Evolutionary conservation across 2,329 filamentous ascomycete genomes (phyloP), one percentile per base, ranked within the genome.

Genomic region (Zopfia rhizophila): DNA sequence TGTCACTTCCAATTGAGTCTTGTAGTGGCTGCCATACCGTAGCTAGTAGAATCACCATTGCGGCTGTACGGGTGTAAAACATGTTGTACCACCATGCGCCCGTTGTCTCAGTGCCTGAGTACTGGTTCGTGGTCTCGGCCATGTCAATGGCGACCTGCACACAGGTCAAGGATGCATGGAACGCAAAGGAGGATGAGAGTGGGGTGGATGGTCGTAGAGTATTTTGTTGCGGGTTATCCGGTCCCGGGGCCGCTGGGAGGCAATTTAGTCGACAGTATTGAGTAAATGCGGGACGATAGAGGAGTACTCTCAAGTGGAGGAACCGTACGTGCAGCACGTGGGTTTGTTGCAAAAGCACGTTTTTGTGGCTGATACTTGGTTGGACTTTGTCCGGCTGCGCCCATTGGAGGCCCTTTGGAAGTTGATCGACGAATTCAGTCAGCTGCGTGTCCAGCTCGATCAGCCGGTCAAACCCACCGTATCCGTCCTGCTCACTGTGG

Each of bases 61-160:
- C 48, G 2, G 48, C 48, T 8, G 43, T 25, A 7, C 48, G 36
- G 8, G 35, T 51, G 27, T 51, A 51, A 24, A 51, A 51, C 13
- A 51, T 33, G 29, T 51, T 51, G 30, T 51, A 51, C 48, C 48
- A 51, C 42, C 43, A 51, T 2, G 48, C 48, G 7, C 48, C 48
- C 3, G 48, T 51, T 10, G 33, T 38, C 7, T 39, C 32, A 1
- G 43, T 47, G 2, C 43, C 27, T 0, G 48, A 47, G 19, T 51
- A 47, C 7, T 45, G n/a, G n/a, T n/a, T n/a, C n/a, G n/a, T n/a
- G n/a, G n/a, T n/a, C n/a, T n/a, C n/a, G n/a, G n/a, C n/a, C n/a
- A n/a, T n/a, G n/a, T n/a, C n/a, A n/a, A n/a, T n/a, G n/a, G n/a
- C n/a, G n/a, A n/a, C n/a, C n/a, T n/a, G n/a, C n/a, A n/a, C n/a